Evolutionary conservation across 306 rosid genomes (phyloP).

Genomic region (Mimosa pudica): DNA sequence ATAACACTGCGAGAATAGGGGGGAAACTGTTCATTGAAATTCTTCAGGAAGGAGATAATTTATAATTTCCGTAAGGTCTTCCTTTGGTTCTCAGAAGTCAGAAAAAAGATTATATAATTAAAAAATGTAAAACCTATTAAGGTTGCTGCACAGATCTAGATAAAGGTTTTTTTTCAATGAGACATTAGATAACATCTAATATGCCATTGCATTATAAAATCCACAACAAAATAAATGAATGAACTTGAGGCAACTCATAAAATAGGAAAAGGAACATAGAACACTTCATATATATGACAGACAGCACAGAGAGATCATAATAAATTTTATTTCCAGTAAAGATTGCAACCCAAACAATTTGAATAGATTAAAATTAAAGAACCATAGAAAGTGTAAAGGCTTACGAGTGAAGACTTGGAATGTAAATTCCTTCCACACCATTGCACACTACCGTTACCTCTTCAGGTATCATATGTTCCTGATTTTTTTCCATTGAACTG

Average conservation of each 20-base stretch:
- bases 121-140: conserved; percentile 7
- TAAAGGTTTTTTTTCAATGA: background rate
- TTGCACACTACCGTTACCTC: conserved; percentile 78
- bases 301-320: background rate
- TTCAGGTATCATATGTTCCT: conserved; percentile 52
- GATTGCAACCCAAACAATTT: conserved; percentile 14
- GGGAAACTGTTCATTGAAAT: conserved; percentile 23
- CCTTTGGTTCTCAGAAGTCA: conserved; percentile 9
- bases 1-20: conserved; percentile 56
- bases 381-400: conserved; percentile 35
- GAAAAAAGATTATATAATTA: background rate
- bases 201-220: background rate
- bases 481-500: conserved; percentile 50
- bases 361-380: conserved; percentile 8
- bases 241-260: background rate
- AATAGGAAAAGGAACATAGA: too few relatives aligned
- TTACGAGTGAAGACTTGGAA: conserved; percentile 78
- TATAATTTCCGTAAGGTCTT: background rate
- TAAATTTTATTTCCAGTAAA: background rate
- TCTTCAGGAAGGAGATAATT: conserved; percentile 10
- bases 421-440: conserved; percentile 78
- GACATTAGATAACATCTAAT: conserved; percentile 15
- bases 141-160: conserved; percentile 4
- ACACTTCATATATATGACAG: background rate
- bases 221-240: background rate